Base-by-base conservation (phyloP, 1,284 basidiomycete genomes). In the Cutaneotrichosporon arboriforme region DNA sequence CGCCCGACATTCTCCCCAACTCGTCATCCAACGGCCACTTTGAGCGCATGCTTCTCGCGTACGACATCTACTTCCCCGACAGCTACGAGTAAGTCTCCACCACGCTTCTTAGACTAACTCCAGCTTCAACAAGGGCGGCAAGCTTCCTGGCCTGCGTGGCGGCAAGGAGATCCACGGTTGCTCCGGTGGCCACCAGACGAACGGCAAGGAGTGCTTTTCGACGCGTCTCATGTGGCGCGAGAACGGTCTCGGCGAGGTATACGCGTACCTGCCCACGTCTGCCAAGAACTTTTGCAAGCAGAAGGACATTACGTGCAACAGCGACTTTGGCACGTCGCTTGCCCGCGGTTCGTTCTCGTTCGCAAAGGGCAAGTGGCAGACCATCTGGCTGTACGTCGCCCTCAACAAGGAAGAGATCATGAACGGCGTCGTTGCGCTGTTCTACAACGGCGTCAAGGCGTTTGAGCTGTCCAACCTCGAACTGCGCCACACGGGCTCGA, bases 151-250 rank as follows among this genome's bases (percentile, higher is more conserved):
- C 17, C 56, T 77, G 22, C 57, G 74, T 48, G 75, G 74, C 20
- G 75, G 75, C 8, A 59, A 65, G 0, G 68, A 70, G 39, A 12
- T 63, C 0, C 41, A 38, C 8, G 73, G 72, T 4, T 77, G 75
- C 60, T 71, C 72, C 3, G 75, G 75, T 7, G 75, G 75, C 0
- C 64, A 61, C 36, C 61, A 72, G 49, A 65, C 72, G 14, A 64
- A 76, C 58, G 73, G 73, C 10, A 63, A 59, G 41, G 54, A 53
- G 3, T 77, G 75, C 60, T 77, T 76, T 63, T 69, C 65, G n/a
- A 63, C 72, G 1, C 58, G 75, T 14, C 59, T 77, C 39, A 77
- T 77, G 75, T 77, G 73, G 73, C 64, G 75, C 33, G 47, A 63
- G 1, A 55, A 54, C 26, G 72, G 68, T 2, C 59, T 62, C 0